A percentile compares a stretch with the other conserved stretches of the same genome.
phyloP scores from a whole-genome alignment of 345 rosid species.

The Salix suchowensis region DNA sequence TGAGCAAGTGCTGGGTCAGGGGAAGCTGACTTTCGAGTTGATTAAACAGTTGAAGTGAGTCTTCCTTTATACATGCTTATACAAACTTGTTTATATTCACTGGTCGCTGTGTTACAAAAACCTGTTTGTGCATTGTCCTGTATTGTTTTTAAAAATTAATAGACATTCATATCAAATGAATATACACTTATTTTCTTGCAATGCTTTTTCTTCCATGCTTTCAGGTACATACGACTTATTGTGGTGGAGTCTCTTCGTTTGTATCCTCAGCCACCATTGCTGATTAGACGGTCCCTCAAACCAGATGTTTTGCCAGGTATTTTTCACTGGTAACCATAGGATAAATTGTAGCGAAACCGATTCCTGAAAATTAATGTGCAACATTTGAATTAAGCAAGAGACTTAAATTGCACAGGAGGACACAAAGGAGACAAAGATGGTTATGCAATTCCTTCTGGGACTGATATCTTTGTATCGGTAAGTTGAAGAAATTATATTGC shows the following conservation, averaged over 20 bases:
- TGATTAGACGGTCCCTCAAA: conserved; percentile 73
- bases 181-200: too few relatives aligned
- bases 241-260: conserved; percentile 86
- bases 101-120: conserved; percentile 2
- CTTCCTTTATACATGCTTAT: conserved; percentile 5
- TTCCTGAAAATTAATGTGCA: neutral
- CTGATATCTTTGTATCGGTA: conserved; percentile 86
- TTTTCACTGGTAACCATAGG: neutral
- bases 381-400: neutral
- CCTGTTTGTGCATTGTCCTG: neutral
- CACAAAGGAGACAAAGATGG: conserved; percentile 70
- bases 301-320: conserved; percentile 76
- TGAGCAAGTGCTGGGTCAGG: conserved; percentile 67
- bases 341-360: neutral
- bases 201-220: conserved; percentile 9
- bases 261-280: conserved; percentile 91
- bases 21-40: conserved; percentile 57
- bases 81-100: neutral
- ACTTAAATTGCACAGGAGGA: conserved; percentile 55
- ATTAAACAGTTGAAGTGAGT: conserved; percentile 75
- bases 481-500: conserved; percentile 23
- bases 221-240: conserved; percentile 72
- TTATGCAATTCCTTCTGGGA: conserved; percentile 67
- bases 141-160: neutral
- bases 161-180: neutral